Percentiles rank a stretch among this genome's conserved stretches.
Conservation (phyloP, 73 alveolate species). For the Paraurostyla sp. region DNA sequence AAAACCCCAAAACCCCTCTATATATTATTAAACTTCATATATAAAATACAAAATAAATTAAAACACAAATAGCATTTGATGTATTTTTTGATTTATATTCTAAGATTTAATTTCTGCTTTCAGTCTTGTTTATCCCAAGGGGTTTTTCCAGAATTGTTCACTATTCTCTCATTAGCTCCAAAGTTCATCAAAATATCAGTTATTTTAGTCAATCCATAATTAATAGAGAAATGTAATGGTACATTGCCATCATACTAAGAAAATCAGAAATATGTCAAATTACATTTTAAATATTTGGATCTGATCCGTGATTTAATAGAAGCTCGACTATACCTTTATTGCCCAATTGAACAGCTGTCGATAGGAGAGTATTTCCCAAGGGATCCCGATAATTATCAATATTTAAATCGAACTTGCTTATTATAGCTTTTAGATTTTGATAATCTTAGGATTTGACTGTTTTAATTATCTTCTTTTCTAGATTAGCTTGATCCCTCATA, state of each 20-base stretch:
- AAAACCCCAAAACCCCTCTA: too few species aligned
- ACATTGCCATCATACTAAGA: slow-evolving; percentile 12
- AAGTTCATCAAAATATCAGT: slow-evolving; percentile 5
- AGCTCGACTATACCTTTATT: neutral
- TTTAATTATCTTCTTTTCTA: neutral
- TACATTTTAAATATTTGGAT: slow-evolving; percentile 22
- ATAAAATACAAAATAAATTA: too few species aligned
- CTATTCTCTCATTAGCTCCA: slow-evolving; percentile 22
- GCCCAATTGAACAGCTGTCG: neutral
- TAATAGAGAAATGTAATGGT: slow-evolving; percentile 10
- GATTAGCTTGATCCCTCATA: neutral
- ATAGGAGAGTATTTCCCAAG: slow-evolving; percentile 13
- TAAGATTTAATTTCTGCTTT: neutral
- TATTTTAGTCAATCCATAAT: slow-evolving; percentile 14
- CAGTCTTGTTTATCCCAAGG: slow-evolving; percentile 31
- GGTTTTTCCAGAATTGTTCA: neutral
- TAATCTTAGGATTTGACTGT: neutral
- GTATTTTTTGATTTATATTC: too few species aligned
- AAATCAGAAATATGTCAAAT: neutral
- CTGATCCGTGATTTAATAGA: neutral
- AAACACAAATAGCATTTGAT: too few species aligned
- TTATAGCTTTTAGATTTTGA: neutral
- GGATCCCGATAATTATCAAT: slow-evolving; percentile 25
- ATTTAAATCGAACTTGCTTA: neutral
- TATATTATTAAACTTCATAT: too few species aligned